Evolutionary conservation across 2,329 filamentous ascomycete genomes (phyloP), one percentile per base, ranked within the genome.

Genomic region (Chaetothyriales sp.): DNA sequence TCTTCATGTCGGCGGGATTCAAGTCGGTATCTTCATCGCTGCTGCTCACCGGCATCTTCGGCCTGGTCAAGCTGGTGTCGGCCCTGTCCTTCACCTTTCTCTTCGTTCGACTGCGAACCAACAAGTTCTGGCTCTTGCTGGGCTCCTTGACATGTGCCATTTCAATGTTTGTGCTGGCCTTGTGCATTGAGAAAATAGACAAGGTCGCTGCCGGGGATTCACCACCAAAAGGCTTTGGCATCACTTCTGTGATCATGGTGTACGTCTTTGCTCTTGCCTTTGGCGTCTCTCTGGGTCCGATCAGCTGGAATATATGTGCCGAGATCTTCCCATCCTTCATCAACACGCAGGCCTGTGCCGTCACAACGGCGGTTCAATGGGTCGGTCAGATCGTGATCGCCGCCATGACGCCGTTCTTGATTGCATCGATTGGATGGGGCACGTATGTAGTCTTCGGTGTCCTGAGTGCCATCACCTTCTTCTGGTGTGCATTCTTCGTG

Each of bases 351-450:
- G 50, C 48, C 42, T 55, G 54, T 43, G 51, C 54, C 22, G 22
- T 54, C 9, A 56, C 52, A 46, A 56, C 54, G 12, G 54, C 44
- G 46, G 52, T 50, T 9, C 54, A 53, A 46, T 56, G 54, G 54
- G 42, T 52, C 15, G 50, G 46, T 28, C 54, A 54, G 45, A 54
- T 54, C 25, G n/a, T 56, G 42, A 52, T 56, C 22, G 54, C 52
- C 3, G 43, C 28, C 26, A 22, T 56, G 25, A 56, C 54, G 46
- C 52, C 54, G 10, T 32, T 45, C 12, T 32, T 56, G 43, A 51
- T 56, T 18, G 54, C 54, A 5, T 47, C 36, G 4, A 51, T 56
- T n/a, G 52, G 54, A 7, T 51, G 50, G 44, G 36, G 39, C 3
- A 56, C 54, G 2, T 56, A 55, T 19, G 22, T 53, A 28, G 32